Evolutionary conservation across 2,329 filamentous ascomycete species (phyloP), one percentile per base, ranked within the genome.

Genomic region (Fusarium chaquense): DNA sequence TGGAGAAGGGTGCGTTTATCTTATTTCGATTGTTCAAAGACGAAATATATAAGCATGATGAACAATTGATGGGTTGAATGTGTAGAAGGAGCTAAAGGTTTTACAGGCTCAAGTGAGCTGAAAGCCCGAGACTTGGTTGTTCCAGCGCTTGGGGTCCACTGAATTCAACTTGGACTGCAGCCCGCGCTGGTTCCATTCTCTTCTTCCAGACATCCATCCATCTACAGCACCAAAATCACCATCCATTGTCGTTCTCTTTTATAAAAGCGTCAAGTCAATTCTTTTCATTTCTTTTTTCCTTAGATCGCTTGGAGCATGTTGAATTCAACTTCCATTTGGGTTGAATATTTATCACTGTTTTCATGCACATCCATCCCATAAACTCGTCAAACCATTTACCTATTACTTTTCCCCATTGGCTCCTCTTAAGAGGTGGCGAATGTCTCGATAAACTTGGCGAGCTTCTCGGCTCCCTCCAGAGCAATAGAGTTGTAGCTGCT

Each of bases 401-500:
- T 45, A 38, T 22, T 24, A 26, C 32, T 20, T 35, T 35, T 18
- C 28, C 12, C 12, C 11, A 12, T n/a, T 2, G 4, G 11, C 16
- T 30, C 10, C 32, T 30, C 20, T 59, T 28, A 63, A 30, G 53
- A 58, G 13, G 67, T 63, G 30, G 87, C 86, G 77, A 89, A 90
- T 1, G 78, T 76, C 13, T 81, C 75, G 54, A 94, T 85, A 67
- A 91, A 93, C 30, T 81, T 79, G 47, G 87, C 89, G 46, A 94
- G 83, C 79, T 91, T 91, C 80, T 92, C 83, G 0, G 89, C 90
- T 0, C 88, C 90, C 41, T 88, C 86, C 0, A 91, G 76, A 0
- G 91, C 80, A 43, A 98, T 90, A 3, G 93, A 91, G 81, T 97
- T 98, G 82, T 98, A 98, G 78, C 96, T 97, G 79, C 88, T 92